Evolutionary conservation across 768 basidiomycete genomes (phyloP), one percentile per base, ranked within the genome.

Genomic region (Peribolospora kevripleyi): DNA sequence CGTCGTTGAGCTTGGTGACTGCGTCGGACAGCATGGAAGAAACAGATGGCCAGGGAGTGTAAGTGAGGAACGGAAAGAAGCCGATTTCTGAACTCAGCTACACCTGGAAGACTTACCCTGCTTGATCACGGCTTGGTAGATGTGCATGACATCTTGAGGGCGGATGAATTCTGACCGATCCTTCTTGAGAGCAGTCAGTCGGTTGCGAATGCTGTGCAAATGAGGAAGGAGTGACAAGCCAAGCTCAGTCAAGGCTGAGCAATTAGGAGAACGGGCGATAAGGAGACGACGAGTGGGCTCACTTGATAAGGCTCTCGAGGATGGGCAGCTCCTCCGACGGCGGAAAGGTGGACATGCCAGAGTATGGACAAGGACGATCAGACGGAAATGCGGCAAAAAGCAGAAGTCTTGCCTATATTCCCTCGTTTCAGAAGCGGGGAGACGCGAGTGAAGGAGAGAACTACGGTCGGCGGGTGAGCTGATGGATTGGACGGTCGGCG

Each of bases 241-340:
- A 13, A 58, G 54, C 61, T 25, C 39, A 14, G 25, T 9, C n/a
- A 37, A 14, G 13, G 13, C 14, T n/a, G 41, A 7, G 42, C 51
- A 42, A n/a, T 5, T 62, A 65, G 46, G 65, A 65, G 39, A 61
- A 60, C n/a, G 51, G 59, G 53, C 54, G n/a, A 42, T 52, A 55
- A 54, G 40, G 46, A 11, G 36, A 41, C 56, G 59, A 54, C 25
- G 53, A 45, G 25, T 8, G n/a, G 25, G 65, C 70, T 52, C 61
- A 87, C 87, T 84, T 82, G 69, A 93, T 87, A 61, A 97, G 77
- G 40, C 82, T 75, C 74, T 97, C 91, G 64, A 97, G 80, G 68
- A 97, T 85, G 57, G 84, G 80, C 59, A 88, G 73, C 72, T 97
- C 91, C 80, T 70, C 65, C 65, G 25, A 55, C 62, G 66, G 63